Evolutionary conservation across 352 stramenopile species (phyloP), one percentile per base, ranked within the genome.

Genomic region (Globisporangium nodosum): DNA sequence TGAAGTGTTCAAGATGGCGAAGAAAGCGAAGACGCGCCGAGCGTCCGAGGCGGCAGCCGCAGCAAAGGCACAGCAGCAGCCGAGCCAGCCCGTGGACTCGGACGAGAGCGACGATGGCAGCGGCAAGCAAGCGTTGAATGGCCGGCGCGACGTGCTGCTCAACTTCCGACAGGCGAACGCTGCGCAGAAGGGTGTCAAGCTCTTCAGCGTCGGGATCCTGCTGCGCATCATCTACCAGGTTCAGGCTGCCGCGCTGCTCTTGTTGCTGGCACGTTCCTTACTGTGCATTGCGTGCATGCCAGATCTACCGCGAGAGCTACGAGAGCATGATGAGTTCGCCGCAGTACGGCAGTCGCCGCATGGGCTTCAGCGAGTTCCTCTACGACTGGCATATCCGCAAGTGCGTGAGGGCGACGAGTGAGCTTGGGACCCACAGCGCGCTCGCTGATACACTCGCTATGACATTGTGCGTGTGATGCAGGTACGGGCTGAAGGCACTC

Each of bases 351-450:
- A 79, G 64, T 59, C 73, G 79, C 3, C 78, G 80, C 30, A 92
- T 88, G 70, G 76, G 84, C 45, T 92, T 90, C 58, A 88, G 80
- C 55, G 80, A 92, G 62, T 92, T 90, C 55, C 75, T 92, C 51
- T 90, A 90, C 62, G 82, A 92, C 61, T 90, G 82, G 82, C 81
- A 92, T 47, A 85, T 90, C 39, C 80, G 82, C 51, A 92, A 92
- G 70, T 88, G 71, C 33, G 65, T 71, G 15, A 37, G 33, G 11
- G 37, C 37, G 13, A 16, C 37, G 11, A 15, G 7, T n/a, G n/a
- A n/a, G n/a, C n/a, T n/a, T n/a, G n/a, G n/a, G n/a, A n/a, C n/a
- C n/a, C n/a, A n/a, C 9, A 12, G 8, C 11, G 2, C 2, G 13
- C 9, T 42, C 9, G 13, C 1, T 9, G 11, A 12, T 5, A 31